Conservation (phyloP, 441 rosid species). For the Melastoma candidum region DNA sequence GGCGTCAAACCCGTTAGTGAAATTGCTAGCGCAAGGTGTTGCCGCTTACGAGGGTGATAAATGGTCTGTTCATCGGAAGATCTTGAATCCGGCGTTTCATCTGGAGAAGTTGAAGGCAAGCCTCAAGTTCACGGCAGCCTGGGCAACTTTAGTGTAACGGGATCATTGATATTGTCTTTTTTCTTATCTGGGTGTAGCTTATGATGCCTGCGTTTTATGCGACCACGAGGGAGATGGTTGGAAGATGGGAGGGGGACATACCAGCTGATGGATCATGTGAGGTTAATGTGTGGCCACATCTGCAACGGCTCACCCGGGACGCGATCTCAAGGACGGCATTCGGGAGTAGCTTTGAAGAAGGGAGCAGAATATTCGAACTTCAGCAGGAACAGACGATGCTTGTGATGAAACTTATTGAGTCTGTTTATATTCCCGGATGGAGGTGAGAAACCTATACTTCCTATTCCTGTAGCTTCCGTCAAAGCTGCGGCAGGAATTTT, state of each 20-base stretch:
- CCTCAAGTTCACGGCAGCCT: background rate
- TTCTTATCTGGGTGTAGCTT: background rate
- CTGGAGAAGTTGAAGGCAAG: constrained; percentile 35
- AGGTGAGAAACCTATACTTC: constrained; percentile 19
- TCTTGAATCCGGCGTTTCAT: constrained; percentile 40
- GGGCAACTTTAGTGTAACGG: no score
- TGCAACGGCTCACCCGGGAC: constrained; percentile 33
- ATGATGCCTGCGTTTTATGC: constrained; percentile 27
- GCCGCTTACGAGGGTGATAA: constrained; percentile 31
- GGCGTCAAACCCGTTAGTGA: constrained; percentile 21
- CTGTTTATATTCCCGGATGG: constrained; percentile 38
- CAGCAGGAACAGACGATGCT: constrained; percentile 25
- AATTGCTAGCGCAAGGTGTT: constrained; percentile 27
- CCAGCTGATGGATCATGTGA: constrained; percentile 21
- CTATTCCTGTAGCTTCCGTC: background rate
- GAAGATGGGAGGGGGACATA: constrained; percentile 34
- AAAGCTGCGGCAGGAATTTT: no score
- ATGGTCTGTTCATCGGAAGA: constrained; percentile 35
- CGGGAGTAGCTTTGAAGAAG: constrained; percentile 43
- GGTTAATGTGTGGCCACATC: constrained; percentile 41
- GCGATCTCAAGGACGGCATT: constrained; percentile 38
- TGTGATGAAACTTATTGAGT: constrained; percentile 27
- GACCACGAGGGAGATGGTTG: constrained; percentile 29
- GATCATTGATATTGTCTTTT: background rate
- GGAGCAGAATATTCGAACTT: constrained; percentile 33